Evolutionary conservation across 1,139 yeast species (phyloP).

Genomic region (Candida sojae): DNA sequence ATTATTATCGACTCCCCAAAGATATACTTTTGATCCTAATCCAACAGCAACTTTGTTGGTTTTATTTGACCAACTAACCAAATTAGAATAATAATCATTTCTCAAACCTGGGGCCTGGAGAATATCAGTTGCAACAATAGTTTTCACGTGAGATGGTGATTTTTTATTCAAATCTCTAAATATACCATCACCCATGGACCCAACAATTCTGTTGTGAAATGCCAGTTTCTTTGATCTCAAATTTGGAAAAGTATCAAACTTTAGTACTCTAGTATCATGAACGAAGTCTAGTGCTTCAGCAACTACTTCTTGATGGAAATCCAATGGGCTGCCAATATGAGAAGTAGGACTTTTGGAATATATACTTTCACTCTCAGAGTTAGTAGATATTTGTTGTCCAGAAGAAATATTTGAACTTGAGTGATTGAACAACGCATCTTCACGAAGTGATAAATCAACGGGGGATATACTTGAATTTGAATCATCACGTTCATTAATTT

Average conservation of each 20-base stretch:
- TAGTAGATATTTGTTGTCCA: background rate
- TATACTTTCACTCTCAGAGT: background rate
- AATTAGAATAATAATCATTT: constrained; percentile 79
- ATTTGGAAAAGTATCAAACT: constrained; percentile 18
- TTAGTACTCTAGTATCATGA: constrained; percentile 32
- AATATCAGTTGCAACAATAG: constrained; percentile 16
- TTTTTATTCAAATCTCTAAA: background rate
- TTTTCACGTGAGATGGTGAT: background rate
- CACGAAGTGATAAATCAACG: constrained; percentile 14
- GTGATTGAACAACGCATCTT: constrained; percentile 14
- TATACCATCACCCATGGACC: background rate
- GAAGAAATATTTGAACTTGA: constrained; percentile 9
- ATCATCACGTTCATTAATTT: constrained; percentile 1
- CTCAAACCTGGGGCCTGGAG: constrained; percentile 75
- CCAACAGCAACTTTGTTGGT: constrained; percentile 69
- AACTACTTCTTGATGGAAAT: constrained; percentile 23
- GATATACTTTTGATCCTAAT: constrained; percentile 56
- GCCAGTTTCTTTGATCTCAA: constrained; percentile 1
- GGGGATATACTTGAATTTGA: constrained; percentile 5
- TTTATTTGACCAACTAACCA: constrained; percentile 70
- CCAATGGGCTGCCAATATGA: constrained; percentile 1
- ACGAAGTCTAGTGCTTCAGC: constrained; percentile 53
- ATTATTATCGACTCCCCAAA: constrained; percentile 63
- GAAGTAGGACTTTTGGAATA: constrained; percentile 1
- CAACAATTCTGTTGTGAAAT: background rate